Evolutionary conservation across 2,329 filamentous ascomycete species (phyloP), one percentile per base, ranked within the genome.

Genomic region (Aspergillus amoenus): DNA sequence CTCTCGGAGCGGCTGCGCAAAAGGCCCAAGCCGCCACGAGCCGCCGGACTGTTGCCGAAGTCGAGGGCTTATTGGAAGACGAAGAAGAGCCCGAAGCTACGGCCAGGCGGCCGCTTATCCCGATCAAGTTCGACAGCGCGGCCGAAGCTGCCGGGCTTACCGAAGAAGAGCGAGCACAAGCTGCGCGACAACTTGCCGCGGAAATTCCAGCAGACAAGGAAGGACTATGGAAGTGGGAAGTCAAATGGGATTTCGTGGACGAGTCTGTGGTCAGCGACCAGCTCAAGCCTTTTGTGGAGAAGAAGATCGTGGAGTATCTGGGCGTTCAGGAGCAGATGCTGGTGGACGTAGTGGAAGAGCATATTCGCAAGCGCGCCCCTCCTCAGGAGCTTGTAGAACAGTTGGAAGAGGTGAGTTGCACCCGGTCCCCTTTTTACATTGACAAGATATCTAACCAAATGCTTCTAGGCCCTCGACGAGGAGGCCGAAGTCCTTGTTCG

Each of bases 291-390:
- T 99, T 97, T 77, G 91, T 97, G 56, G 92, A 96, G 80, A 96
- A 96, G 84, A 99, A 97, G 82, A 91, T 97, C 65, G 88, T 99
- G 59, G 94, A 99, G 75, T 95, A 94, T 67, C 83, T 99, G 48
- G 95, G 95, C 58, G 90, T 99, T 57, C 92, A 97, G 76, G 94
- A 99, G 74, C 91, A 97, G 76, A 88, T 97, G 78, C 80, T 99
- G 47, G 92, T 99, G 32, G 93, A 96, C 70, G 88, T 94, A 43
- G 91, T 97, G 40, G 88, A 97, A 70, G 89, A 92, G 68, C 91
- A 96, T 74, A 79, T 99, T 61, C 84, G 88, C 62, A 87, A 87
- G 66, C 87, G 88, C 66, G 87, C 87, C 24, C 83, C 82, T 61
- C 90, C 94, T n/a, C 83, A 87, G 59, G 89, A 89, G 55, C 74